Evolutionary conservation across 1,139 yeast genomes (phyloP), one percentile per base, ranked within the genome.

Genomic region (Saccharomyces pastorianus): DNA sequence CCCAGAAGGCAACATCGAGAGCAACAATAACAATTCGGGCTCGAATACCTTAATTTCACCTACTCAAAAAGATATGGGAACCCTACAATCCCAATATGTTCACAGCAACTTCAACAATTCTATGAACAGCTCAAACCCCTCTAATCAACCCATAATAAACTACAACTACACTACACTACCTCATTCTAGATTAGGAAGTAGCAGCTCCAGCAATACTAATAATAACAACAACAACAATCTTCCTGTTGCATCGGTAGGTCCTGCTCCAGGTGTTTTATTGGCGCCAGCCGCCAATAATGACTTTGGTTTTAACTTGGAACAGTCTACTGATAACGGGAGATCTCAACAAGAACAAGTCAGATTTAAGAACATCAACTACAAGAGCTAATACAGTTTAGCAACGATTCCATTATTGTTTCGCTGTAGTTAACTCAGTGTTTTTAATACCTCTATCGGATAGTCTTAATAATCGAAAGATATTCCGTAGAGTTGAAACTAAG

Each of bases 401-500:
- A 9, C 44, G 5, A 2, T 34, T 4, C n/a, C n/a, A 1, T 23
- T 38, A 20, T 3, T 20, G 20, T 38, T 8, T 38, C 3, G 2
- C 34, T 31, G 4, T 31, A 31, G 34, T 31, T 4, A 31, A 31
- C 29, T 60, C 85, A 38, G 95, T 95, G 0, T 79, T 82, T 44
- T 78, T 84, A 2, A 80, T 81, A 23, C 84, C 83, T 59, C 73
- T 88, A 50, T 89, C 87, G 47, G 96, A 96, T 31, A 95, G 96
- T 1, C 88, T 88, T 32, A 93, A 87, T 55, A 86, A 86, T 59
- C 83, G 85, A 31, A 77, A 78, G 55, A 60, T 61, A 7, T 59
- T 66, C 0, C 73, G 64, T 59, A 77, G 73, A 61, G 73, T 75
- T 84, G 84, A 64, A 84, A 82, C 57, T 87, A 84, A 62, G 84